phyloP scores from a whole-genome alignment of 257 asterid species.

The Capsicum rhomboideum region DNA sequence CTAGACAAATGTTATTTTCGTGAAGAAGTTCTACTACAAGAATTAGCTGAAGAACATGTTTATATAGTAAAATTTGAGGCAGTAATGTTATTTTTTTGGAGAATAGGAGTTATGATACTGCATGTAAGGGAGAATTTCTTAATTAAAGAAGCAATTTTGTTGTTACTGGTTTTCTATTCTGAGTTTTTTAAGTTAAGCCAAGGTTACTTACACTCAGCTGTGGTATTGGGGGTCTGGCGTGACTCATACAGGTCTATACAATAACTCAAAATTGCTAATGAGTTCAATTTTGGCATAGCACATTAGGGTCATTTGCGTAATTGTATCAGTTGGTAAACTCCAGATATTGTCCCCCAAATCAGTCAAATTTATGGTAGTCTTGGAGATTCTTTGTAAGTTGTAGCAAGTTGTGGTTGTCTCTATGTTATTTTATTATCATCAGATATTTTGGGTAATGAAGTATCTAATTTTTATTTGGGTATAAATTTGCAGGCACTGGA shows the following conservation, averaged over 20 bases:
- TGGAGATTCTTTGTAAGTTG: not conserved
- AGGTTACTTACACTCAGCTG: not conserved
- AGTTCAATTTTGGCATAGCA: not conserved
- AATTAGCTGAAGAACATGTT: not conserved
- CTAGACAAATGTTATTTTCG: too few relatives aligned
- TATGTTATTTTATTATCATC: not conserved
- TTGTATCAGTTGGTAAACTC: not conserved
- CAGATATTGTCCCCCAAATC: not conserved
- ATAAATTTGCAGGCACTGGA: constrained; percentile 37
- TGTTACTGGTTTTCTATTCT: not conserved
- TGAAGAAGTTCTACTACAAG: not conserved
- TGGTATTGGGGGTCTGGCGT: not conserved
- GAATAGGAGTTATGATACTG: not conserved
- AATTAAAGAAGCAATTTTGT: not conserved
- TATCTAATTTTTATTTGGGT: not conserved
- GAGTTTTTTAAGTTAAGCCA: not conserved
- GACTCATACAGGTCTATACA: not conserved
- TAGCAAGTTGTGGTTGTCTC: not conserved
- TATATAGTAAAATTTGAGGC: not conserved
- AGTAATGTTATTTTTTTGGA: not conserved
- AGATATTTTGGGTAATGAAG: not conserved
- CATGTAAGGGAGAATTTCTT: not conserved
- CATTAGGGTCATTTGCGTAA: not conserved
- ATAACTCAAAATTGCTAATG: not conserved
- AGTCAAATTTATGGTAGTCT: not conserved